Conservation (phyloP, 208 protist genomes). For the Leishmania martiniquensis region DNA sequence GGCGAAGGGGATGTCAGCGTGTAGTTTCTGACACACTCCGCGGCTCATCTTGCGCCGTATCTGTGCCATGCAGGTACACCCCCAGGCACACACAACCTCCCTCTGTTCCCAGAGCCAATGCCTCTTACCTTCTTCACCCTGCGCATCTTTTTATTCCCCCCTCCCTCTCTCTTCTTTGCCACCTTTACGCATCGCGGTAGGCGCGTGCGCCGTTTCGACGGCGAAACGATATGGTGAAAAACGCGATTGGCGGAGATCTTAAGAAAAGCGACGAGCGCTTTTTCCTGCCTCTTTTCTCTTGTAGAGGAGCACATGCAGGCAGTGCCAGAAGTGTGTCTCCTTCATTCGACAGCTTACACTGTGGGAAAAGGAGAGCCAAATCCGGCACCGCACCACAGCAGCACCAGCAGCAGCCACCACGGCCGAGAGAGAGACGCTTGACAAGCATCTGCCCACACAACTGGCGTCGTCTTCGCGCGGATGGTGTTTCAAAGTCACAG, state of each 20-base stretch:
- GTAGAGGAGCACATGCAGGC: too few relatives aligned
- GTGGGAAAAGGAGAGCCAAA: too few relatives aligned
- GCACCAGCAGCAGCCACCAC: too few relatives aligned
- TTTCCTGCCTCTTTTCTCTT: too few relatives aligned
- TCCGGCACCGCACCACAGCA: too few relatives aligned
- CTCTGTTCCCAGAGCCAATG: background rate
- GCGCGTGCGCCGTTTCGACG: background rate
- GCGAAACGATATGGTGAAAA: background rate
- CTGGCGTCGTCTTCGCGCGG: background rate
- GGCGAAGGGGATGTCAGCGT: too few relatives aligned
- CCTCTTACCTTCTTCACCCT: background rate
- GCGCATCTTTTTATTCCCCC: background rate
- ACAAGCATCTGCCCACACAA: background rate
- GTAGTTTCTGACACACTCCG: background rate
- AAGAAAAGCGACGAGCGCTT: too few relatives aligned
- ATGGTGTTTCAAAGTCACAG: background rate
- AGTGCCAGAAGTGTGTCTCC: too few relatives aligned
- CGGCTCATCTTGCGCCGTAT: background rate
- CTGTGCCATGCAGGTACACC: background rate
- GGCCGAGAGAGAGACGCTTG: background rate
- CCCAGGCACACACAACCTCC: background rate
- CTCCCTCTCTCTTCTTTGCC: background rate
- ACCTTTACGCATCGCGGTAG: background rate
- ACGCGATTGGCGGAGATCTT: too few relatives aligned
- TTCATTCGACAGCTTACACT: too few relatives aligned